Conservation (phyloP, 148 eudicot genomes). For the Limonium bicolor region DNA sequence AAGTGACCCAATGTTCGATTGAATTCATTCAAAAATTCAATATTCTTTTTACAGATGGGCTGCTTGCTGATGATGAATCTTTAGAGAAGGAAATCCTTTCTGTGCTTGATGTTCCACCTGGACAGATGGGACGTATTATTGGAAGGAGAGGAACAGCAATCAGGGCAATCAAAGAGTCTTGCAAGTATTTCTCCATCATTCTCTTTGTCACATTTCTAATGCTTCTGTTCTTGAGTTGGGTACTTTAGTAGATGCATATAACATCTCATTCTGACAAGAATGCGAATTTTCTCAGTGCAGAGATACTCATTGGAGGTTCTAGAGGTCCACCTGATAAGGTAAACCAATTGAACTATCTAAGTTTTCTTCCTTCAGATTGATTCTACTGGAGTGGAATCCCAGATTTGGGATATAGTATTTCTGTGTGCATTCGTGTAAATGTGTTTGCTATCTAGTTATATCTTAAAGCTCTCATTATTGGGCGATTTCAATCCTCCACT, state of each 20-base stretch:
- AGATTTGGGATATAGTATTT: not conserved
- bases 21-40: too few relatives aligned
- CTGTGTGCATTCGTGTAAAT: not conserved
- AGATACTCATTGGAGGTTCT: constrained; percentile 72
- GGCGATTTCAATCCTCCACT: not conserved
- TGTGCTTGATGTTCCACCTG: constrained; percentile 69
- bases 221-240: not conserved
- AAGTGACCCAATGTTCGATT: too few relatives aligned
- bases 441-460: not conserved
- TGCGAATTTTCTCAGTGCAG: constrained; percentile 45
- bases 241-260: not conserved
- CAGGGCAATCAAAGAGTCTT: constrained; percentile 56
- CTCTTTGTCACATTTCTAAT: not conserved
- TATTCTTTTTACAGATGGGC: constrained; percentile 30
- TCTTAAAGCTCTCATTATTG: not conserved
- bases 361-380: not conserved
- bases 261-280: not conserved
- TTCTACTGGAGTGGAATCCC: not conserved
- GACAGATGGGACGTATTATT: constrained; percentile 71
- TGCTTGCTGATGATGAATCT: constrained; percentile 26
- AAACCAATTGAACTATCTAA: constrained; percentile 7
- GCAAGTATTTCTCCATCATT: constrained; percentile 35
- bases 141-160: constrained; percentile 64
- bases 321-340: constrained; percentile 95
- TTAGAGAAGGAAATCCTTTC: constrained; percentile 65